Evolutionary conservation across 768 basidiomycete species (phyloP).

Genomic region (Pisolithus marmoratus): DNA sequence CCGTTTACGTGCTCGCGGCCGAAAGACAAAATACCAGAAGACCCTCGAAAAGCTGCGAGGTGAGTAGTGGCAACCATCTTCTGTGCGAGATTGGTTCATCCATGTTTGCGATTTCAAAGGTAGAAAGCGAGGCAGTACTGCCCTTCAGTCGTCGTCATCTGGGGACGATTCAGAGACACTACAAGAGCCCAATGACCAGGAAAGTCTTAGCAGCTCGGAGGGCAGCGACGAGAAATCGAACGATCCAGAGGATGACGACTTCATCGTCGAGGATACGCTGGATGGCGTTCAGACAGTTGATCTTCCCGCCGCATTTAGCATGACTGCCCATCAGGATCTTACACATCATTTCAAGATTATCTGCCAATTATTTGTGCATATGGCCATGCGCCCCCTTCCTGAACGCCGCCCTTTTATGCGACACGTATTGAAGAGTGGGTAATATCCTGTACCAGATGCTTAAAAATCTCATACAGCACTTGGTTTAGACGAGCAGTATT

Average conservation of each 20-base stretch:
- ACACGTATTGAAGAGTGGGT: constrained; percentile 43
- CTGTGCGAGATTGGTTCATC: not conserved
- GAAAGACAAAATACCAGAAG: constrained; percentile 53
- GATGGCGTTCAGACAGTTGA: constrained; percentile 31
- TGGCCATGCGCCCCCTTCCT: constrained; percentile 54
- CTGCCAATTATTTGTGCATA: constrained; percentile 81
- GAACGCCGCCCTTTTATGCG: constrained; percentile 54
- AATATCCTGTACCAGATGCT: not conserved
- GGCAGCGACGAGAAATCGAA: not conserved
- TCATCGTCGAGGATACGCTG: constrained; percentile 65
- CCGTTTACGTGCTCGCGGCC: constrained; percentile 58
- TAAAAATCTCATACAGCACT: constrained; percentile 1
- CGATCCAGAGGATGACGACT: constrained; percentile 28
- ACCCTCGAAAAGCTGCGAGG: constrained; percentile 64
- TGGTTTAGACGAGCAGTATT: constrained; percentile 56
- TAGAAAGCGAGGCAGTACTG: constrained; percentile 38
- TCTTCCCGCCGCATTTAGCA: constrained; percentile 77
- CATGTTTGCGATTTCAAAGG: constrained; percentile 23
- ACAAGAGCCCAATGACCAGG: no score
- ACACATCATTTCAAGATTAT: constrained; percentile 80
- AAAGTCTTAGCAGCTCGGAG: not conserved
- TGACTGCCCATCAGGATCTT: constrained; percentile 71
- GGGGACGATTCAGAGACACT: constrained; percentile 26
- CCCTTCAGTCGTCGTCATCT: constrained; percentile 28
- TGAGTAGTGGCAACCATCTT: constrained; percentile 23